Evolutionary conservation across 2,329 filamentous ascomycete species (phyloP).

Genomic region (Nannizzia gypsea): DNA sequence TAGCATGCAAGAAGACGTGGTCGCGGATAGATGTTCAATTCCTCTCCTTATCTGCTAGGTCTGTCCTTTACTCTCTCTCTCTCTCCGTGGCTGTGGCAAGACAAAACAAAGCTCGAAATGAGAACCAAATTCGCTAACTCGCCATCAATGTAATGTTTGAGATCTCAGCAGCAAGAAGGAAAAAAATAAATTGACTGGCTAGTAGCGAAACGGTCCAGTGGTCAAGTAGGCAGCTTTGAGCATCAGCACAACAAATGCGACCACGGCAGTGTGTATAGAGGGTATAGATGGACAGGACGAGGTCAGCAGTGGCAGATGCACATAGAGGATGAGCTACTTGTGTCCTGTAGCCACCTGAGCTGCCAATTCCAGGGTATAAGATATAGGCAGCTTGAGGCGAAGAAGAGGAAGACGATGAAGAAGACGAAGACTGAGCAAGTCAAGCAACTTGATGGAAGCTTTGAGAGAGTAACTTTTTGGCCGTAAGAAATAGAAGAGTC

Average conservation of each 20-base stretch:
- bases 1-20: not conserved
- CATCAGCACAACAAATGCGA: constrained; percentile 1
- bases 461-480: not conserved
- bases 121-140: not conserved
- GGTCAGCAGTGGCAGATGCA: not conserved
- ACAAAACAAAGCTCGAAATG: not conserved
- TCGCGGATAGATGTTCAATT: no score
- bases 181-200: not conserved
- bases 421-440: not conserved
- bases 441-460: not conserved
- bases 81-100: no score
- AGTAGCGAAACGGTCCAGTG: not conserved
- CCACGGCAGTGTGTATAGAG: not conserved
- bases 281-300: not conserved
- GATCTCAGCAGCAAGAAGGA: not conserved
- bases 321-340: not conserved
- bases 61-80: no score
- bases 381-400: not conserved
- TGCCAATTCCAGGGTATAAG: not conserved
- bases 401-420: not conserved
- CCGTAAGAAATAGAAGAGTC: not conserved
- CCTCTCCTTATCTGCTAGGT: not conserved
- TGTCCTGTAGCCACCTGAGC: not conserved
- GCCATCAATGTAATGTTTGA: not conserved
- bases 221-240: not conserved